Base-by-base conservation (phyloP, 1,284 basidiomycete species). In the Heterobasidion irregulare region DNA sequence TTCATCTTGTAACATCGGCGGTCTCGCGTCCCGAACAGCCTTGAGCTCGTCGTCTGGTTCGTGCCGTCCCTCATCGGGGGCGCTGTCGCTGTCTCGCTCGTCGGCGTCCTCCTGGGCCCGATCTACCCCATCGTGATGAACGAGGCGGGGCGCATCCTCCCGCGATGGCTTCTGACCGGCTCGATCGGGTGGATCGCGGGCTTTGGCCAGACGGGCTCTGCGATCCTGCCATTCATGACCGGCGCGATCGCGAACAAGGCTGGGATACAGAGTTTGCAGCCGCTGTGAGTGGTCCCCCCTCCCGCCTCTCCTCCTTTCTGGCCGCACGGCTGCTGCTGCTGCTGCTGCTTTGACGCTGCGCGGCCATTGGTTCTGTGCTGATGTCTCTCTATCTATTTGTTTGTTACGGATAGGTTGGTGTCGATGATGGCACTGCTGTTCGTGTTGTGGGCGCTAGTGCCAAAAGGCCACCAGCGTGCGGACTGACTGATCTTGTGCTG, bases 31-130 rank as follows among this genome's bases (percentile, higher is more conserved):
- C 18, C 26, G 34, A 4, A 38, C 46, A 77, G 75, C 16, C 66
- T 82, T 32, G 79, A 84, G 59, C 61, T 85, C 51, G 66, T 81
- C 35, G 68, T 85, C 35, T 84, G 83, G 83, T 69, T 81, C 12
- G 76, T 82, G 2, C 80, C 80, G 0, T 77, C 74, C 2, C 66
- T 84, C 44, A 68, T 82, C 26, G 75, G 73, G 41, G 73, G 71
- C 45, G 82, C 79, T 1, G 67, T 83, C 5, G 72, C 76, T 4
- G 75, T 84, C 15, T 73, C 78, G 1, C 65, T 84, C 33, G 71
- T 84, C 52, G 84, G 81, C 16, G 58, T 83, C 32, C 62, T 82
- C 33, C 63, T 71, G n/a, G 70, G 70, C 0, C 82, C 81, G 0
- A 75, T 82, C 63, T 83, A 76, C 59, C 79, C 80, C 1, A 77